Percentiles rank a stretch among this genome's conserved stretches.
These are phyloP conservation scores for Lachancea fermentati DNA, from an alignment of 805 yeast genomes.

Conservation along the genomic window DNA sequence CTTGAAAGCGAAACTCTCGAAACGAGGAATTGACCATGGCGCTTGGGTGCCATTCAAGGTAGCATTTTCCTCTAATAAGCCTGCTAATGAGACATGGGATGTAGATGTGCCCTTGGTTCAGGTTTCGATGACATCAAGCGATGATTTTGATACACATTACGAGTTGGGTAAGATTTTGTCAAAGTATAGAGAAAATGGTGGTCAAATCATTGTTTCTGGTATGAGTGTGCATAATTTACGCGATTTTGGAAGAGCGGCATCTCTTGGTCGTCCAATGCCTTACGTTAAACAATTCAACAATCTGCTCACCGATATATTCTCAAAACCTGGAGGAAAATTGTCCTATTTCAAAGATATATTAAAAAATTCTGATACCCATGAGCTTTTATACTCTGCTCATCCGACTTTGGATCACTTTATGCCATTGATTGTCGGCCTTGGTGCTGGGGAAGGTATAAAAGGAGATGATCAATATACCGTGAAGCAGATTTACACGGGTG, in stretches of 20 bases:
- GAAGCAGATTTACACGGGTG: conserved; percentile 43
- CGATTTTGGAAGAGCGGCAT: conserved; percentile 31
- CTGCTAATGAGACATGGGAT: conserved; percentile 20
- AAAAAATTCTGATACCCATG: conserved; percentile 22
- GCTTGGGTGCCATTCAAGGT: conserved; percentile 76
- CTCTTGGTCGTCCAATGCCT: conserved; percentile 27
- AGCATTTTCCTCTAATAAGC: conserved; percentile 46
- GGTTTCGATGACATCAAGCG: conserved; percentile 34
- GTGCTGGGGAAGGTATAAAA: conserved; percentile 36
- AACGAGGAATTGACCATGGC: conserved; percentile 76
- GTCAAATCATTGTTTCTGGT: conserved; percentile 60
- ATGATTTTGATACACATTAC: conserved; percentile 38
- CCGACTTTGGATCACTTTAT: conserved; percentile 74
- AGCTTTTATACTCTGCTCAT: conserved; percentile 49
- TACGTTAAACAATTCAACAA: conserved; percentile 51
- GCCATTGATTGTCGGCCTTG: conserved; percentile 60
- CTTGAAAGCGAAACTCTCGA: conserved; percentile 37
- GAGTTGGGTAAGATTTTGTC: conserved; percentile 53
- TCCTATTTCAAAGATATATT: conserved; percentile 36
- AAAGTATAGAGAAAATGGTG: conserved; percentile 46
- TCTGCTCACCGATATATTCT: conserved; percentile 38
- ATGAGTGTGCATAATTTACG: conserved; percentile 72
- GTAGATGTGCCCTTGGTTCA: conserved; percentile 38
- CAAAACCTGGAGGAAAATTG: conserved; percentile 28
- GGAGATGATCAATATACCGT: conserved; percentile 20